These are phyloP conservation scores for Schizothecium vesticola DNA, from an alignment of 495 filamentous ascomycete genomes.

Conservation along the genomic window DNA sequence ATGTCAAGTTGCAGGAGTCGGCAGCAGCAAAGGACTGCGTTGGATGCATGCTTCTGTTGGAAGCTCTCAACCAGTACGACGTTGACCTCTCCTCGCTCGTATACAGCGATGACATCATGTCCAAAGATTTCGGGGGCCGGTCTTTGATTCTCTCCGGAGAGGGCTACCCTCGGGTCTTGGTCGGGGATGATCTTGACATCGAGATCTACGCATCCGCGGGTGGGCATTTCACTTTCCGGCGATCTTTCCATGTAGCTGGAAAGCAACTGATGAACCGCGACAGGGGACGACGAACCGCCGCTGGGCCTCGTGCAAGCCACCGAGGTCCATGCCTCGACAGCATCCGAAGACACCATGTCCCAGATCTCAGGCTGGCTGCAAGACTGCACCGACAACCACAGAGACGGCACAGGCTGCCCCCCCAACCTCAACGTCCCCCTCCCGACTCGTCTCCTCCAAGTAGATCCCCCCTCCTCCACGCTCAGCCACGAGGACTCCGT, in stretches of 20 bases:
- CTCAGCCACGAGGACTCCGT: not conserved
- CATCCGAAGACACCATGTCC: not conserved
- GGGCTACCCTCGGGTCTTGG: not conserved
- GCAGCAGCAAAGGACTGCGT: not conserved
- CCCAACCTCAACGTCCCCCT: not conserved
- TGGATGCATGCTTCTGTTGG: not conserved
- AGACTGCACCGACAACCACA: not conserved
- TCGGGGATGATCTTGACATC: not conserved
- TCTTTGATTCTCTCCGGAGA: not conserved
- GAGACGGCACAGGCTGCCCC: not conserved
- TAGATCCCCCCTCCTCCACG: not conserved
- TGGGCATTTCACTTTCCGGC: not conserved
- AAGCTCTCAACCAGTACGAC: not conserved
- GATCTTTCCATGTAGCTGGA: not conserved
- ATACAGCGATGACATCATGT: not conserved
- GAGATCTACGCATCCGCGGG: not conserved
- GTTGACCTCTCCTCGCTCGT: not conserved
- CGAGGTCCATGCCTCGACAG: not conserved
- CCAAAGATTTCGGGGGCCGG: not conserved
- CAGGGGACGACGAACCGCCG: not conserved
- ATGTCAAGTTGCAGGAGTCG: not conserved
- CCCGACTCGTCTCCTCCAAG: not conserved
- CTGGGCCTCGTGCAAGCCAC: not conserved
- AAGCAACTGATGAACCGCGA: not conserved
- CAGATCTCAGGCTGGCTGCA: not conserved